Evolutionary conservation across 2,329 filamentous ascomycete genomes (phyloP), one percentile per base, ranked within the genome.

Genomic region (Aschersonia sp.): DNA sequence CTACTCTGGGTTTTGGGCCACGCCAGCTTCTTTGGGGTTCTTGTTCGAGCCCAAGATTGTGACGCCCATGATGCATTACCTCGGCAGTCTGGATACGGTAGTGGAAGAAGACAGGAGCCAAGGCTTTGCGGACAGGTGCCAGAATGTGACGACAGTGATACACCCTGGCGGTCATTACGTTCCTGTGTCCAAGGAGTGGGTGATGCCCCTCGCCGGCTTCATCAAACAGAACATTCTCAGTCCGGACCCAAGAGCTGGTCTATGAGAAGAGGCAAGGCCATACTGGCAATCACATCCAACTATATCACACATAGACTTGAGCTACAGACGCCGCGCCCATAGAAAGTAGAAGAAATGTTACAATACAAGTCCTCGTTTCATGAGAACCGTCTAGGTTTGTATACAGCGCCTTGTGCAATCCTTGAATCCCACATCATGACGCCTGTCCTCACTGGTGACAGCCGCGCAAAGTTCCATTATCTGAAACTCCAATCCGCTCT

Each of bases 141-240:
- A 62, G 52, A 71, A 71, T 53, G 68, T 72, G 0, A 43, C 70
- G 58, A 70, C 77, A 53, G 59, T 78, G 55, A 75, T 83, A 56
- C 87, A 94, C 64, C 89, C 90, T 1, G 90, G 90, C 6, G 89
- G 89, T 0, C 90, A 97, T 62, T 88, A 94, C 58, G 76, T 95
- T 58, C 90, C 90, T 0, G 80, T 87, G 50, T 79, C 82, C 54
- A 87, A 84, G 67, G 83, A 88, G 54, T 92, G 84, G 75, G 78
- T 83, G 22, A 81, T 83, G 70, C 83, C 83, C 32, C 65, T 94
- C 53, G 80, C 83, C 5, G 78, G 73, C 1, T 94, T 89, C 59
- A 78, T 92, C 48, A 68, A 63, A 55, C 61, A 67, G 46, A 59
- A 68, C 45, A 56, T 56, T 22, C 50, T 62, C 42, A 55, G 62